Evolutionary conservation across 2,329 filamentous ascomycete species (phyloP).

Genomic region (Talaromyces islandicus): DNA sequence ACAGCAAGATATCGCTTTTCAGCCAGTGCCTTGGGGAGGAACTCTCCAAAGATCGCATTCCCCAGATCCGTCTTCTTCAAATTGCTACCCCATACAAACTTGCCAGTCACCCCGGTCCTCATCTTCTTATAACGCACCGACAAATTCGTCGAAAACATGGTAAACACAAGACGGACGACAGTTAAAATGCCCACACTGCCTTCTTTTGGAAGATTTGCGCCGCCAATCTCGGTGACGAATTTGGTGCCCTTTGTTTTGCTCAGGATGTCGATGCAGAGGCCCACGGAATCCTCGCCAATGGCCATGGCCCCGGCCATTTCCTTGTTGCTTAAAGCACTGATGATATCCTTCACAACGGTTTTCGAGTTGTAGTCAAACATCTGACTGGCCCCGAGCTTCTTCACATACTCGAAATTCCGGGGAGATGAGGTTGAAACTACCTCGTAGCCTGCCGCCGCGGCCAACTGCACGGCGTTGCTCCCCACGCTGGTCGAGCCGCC

Average conservation of each 20-base stretch:
- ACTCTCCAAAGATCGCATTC: slow-evolving; percentile 22
- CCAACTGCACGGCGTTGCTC: slow-evolving; percentile 36
- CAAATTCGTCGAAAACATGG: not conserved
- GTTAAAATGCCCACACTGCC: slow-evolving; percentile 1
- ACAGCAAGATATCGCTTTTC: slow-evolving; percentile 31
- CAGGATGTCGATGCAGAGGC: slow-evolving; percentile 3
- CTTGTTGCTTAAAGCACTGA: not conserved
- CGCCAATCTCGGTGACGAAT: slow-evolving; percentile 4
- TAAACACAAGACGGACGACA: not conserved
- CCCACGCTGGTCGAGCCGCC: slow-evolving; percentile 46
- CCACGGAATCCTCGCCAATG: not conserved
- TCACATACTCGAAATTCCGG: slow-evolving; percentile 39
- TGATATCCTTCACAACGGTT: not conserved
- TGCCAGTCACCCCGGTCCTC: slow-evolving; percentile 1
- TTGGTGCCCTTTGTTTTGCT: slow-evolving; percentile 4
- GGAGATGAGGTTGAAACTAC: slow-evolving; percentile 31
- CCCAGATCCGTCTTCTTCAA: slow-evolving; percentile 10
- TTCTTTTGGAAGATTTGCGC: slow-evolving; percentile 1
- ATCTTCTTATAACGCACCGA: slow-evolving; percentile 2
- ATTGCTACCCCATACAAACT: slow-evolving; percentile 5
- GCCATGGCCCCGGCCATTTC: slow-evolving; percentile 1
- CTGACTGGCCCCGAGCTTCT: slow-evolving; percentile 36
- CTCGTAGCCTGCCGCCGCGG: slow-evolving; percentile 30
- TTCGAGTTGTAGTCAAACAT: slow-evolving; percentile 37
- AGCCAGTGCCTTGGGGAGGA: slow-evolving; percentile 34